Evolutionary conservation across 2,329 filamentous ascomycete genomes (phyloP).

Genomic region (Trichothecium sympodiale): DNA sequence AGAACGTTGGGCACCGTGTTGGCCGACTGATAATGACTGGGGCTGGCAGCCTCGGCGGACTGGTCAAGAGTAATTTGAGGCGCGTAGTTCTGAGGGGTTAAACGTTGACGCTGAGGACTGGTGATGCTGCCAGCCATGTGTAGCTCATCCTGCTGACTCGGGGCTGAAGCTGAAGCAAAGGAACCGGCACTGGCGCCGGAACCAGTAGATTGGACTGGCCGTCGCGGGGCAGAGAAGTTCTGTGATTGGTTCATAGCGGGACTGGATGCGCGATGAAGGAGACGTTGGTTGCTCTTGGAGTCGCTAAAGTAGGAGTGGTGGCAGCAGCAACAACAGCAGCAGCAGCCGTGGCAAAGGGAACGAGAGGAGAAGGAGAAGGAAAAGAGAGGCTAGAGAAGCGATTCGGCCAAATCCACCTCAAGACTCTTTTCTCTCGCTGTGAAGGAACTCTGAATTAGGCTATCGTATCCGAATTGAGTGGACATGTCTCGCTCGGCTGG

Average conservation of each 20-base stretch:
- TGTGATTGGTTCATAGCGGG: slow-evolving; percentile 28
- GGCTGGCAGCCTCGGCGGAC: slow-evolving; percentile 14
- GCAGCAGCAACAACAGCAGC: too few relatives aligned
- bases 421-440: too few relatives aligned
- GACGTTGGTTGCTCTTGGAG: neutral
- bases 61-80: slow-evolving; percentile 41
- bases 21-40: slow-evolving; percentile 13
- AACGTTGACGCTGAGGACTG: slow-evolving; percentile 23
- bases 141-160: slow-evolving; percentile 36
- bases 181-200: slow-evolving; percentile 1
- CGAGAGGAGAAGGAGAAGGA: too few relatives aligned
- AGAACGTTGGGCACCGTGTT: slow-evolving; percentile 45
- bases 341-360: too few relatives aligned
- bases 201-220: slow-evolving; percentile 10
- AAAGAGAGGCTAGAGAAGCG: too few relatives aligned
- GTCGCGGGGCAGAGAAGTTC: slow-evolving; percentile 20
- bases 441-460: too few relatives aligned
- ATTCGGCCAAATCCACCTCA: too few relatives aligned
- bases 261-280: neutral
- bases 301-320: too few relatives aligned
- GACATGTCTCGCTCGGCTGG: too few relatives aligned
- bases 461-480: too few relatives aligned
- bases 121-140: slow-evolving; percentile 33
- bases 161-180: slow-evolving; percentile 1
- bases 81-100: slow-evolving; percentile 37